Evolutionary conservation across 306 rosid genomes (phyloP).

Genomic region (Cyclanthera cordifolia): DNA sequence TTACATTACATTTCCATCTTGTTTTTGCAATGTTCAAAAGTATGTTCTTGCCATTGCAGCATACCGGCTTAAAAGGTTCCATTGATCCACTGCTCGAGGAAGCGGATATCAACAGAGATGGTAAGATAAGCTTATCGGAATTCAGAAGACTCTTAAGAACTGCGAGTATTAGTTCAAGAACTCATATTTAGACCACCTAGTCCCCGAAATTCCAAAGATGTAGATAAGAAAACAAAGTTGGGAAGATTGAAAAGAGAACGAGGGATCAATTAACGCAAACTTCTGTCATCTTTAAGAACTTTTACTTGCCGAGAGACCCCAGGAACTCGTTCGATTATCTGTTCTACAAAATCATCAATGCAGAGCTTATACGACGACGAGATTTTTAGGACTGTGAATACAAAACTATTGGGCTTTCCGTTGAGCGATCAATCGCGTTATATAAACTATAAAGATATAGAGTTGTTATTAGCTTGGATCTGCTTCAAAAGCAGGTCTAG

Average conservation of each 20-base stretch:
- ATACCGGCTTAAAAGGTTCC: constrained; percentile 77
- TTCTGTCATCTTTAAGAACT: neutral
- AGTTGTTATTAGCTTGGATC: constrained; percentile 15
- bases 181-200: constrained; percentile 22
- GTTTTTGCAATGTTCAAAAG: neutral
- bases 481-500: constrained; percentile 31
- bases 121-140: constrained; percentile 80
- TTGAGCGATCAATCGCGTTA: no score
- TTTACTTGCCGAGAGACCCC: neutral
- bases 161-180: constrained; percentile 71
- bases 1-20: neutral
- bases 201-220: constrained; percentile 24
- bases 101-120: constrained; percentile 92
- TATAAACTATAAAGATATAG: constrained; percentile 2
- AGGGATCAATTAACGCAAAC: constrained; percentile 8
- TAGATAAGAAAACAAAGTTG: constrained; percentile 10
- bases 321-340: neutral
- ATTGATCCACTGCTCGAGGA: constrained; percentile 84
- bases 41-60: constrained; percentile 36
- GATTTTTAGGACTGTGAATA: constrained; percentile 7
- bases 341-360: neutral
- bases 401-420: no score
- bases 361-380: neutral
- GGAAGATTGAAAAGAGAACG: neutral
- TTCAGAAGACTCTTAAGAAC: constrained; percentile 86